Evolutionary conservation across 2,329 filamentous ascomycete genomes (phyloP).

Genomic region (Neoscytalidium dimidiatum): DNA sequence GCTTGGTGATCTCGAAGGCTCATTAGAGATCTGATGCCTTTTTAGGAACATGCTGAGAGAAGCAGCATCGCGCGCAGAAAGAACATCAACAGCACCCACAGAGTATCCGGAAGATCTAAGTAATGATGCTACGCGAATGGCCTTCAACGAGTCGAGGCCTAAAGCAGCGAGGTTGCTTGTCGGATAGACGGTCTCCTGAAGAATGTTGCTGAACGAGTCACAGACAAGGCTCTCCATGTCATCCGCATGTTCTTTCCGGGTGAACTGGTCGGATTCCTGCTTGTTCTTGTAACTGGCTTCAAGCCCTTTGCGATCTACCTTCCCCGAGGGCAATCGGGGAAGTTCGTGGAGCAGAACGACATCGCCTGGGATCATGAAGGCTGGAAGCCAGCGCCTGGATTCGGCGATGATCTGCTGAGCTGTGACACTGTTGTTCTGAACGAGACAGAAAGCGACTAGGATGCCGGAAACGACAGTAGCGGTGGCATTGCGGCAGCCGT

Average conservation of each 20-base stretch:
- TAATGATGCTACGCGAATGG: constrained; percentile 64
- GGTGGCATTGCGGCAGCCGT: constrained; percentile 60
- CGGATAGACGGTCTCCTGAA: constrained; percentile 42
- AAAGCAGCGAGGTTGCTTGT: constrained; percentile 51
- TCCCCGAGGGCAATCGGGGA: constrained; percentile 79
- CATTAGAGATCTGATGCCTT: neutral
- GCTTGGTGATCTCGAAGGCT: neutral
- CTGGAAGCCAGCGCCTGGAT: constrained; percentile 75
- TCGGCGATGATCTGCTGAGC: constrained; percentile 53
- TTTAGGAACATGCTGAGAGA: constrained; percentile 7
- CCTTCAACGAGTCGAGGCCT: constrained; percentile 68
- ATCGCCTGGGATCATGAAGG: constrained; percentile 81
- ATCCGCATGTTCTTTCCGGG: neutral
- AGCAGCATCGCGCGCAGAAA: constrained; percentile 54
- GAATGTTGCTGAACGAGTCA: constrained; percentile 42
- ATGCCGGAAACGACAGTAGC: constrained; percentile 67
- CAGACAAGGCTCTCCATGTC: constrained; percentile 35
- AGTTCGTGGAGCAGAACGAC: constrained; percentile 65
- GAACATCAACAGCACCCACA: constrained; percentile 61
- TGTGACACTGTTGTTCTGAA: constrained; percentile 46
- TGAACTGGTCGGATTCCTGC: constrained; percentile 13
- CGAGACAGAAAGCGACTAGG: constrained; percentile 74
- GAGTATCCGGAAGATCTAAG: constrained; percentile 60
- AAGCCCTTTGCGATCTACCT: constrained; percentile 71
- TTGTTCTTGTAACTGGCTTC: constrained; percentile 54